Conservation (phyloP, 1,139 yeast genomes). For the Geotrichum citri-aurantii region DNA sequence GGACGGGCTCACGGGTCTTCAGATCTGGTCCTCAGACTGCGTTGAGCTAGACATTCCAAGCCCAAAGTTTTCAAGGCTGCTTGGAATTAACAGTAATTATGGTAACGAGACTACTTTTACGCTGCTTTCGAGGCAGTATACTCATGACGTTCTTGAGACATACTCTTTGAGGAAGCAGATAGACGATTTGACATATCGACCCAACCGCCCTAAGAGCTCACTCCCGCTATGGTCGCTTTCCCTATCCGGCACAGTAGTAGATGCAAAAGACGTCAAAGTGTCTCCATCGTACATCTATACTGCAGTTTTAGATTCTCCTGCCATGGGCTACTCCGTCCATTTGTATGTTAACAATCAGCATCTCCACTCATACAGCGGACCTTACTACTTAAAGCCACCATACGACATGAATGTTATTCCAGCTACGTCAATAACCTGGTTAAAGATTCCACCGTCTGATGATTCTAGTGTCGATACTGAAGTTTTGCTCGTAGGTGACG, state of each 20-base stretch:
- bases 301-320: constrained; percentile 28
- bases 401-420: constrained; percentile 19
- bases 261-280: constrained; percentile 23
- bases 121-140: constrained; percentile 6
- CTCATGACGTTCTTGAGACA: constrained; percentile 4
- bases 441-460: constrained; percentile 8
- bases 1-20: constrained; percentile 10
- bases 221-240: constrained; percentile 4
- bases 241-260: constrained; percentile 22
- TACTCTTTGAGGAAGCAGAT: constrained; percentile 7
- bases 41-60: constrained; percentile 5
- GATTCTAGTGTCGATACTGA: constrained; percentile 14
- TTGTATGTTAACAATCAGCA: constrained; percentile 22
- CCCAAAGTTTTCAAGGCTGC: constrained; percentile 1
- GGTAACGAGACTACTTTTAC: constrained; percentile 2
- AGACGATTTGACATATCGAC: background rate
- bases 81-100: background rate
- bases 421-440: constrained; percentile 22
- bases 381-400: constrained; percentile 8
- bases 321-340: constrained; percentile 26
- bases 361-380: constrained; percentile 21
- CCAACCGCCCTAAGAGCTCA: background rate
- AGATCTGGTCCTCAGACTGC: constrained; percentile 13
- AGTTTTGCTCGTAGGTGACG: constrained; percentile 25
- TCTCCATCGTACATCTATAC: constrained; percentile 26